These are phyloP conservation scores for Albugo candida DNA, from an alignment of 352 stramenopile species.

Conservation along the genomic window DNA sequence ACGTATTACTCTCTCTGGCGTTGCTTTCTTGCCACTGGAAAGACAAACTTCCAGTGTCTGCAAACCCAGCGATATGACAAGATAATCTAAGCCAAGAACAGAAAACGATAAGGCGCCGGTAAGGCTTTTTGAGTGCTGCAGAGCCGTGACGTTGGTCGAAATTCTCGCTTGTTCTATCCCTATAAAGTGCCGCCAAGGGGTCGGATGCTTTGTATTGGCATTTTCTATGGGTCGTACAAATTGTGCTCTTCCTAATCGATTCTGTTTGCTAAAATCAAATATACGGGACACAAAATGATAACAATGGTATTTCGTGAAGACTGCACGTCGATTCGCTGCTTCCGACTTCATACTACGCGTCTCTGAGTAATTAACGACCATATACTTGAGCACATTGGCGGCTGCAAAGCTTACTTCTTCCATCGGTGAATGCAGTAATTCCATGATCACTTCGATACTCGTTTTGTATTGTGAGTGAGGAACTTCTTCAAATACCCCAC, in stretches of 20 bases:
- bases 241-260: conserved; percentile 31
- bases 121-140: conserved; percentile 17
- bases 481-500: conserved; percentile 70
- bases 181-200: too few relatives aligned
- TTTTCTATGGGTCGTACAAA: conserved; percentile 1
- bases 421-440: conserved; percentile 67
- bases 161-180: not conserved
- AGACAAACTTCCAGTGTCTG: conserved; percentile 74
- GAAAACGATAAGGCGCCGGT: conserved; percentile 62
- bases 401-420: conserved; percentile 73
- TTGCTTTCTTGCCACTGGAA: conserved; percentile 70
- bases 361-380: conserved; percentile 82
- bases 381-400: conserved; percentile 71
- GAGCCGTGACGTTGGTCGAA: not conserved
- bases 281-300: conserved; percentile 63
- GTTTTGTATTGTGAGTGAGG: conserved; percentile 74
- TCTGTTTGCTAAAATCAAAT: conserved; percentile 61
- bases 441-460: conserved; percentile 71
- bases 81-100: conserved; percentile 58
- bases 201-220: too few relatives aligned
- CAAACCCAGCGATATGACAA: conserved; percentile 54
- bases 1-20: conserved; percentile 44
- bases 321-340: conserved; percentile 54
- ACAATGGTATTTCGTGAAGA: conserved; percentile 73
- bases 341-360: conserved; percentile 71